These are phyloP conservation scores for Pseudocercospora cruenta DNA, from an alignment of 2,329 filamentous ascomycete species.

Conservation along the genomic window DNA sequence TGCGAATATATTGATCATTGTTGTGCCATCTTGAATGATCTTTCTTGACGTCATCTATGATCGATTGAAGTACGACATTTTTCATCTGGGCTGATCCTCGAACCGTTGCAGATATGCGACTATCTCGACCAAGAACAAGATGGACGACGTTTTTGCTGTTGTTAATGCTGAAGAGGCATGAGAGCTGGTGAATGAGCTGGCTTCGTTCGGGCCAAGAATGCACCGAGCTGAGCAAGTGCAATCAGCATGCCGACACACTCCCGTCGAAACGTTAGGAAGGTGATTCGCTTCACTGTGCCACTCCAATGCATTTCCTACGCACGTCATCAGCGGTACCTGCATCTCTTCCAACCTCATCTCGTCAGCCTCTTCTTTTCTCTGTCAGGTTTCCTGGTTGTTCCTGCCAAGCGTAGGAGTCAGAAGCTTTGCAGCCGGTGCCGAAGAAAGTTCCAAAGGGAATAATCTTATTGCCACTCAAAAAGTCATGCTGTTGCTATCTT, in stretches of 20 bases:
- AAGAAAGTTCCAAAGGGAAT: not conserved
- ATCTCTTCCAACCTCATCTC: not conserved
- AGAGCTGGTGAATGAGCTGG: too few species aligned
- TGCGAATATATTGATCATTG: not conserved
- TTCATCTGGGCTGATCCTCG: too few species aligned
- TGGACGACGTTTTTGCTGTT: too few species aligned
- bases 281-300: not conserved
- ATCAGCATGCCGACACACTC: not conserved
- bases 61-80: not conserved
- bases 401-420: not conserved
- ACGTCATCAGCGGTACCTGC: not conserved
- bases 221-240: not conserved
- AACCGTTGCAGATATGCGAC: too few species aligned
- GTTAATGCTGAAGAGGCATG: too few species aligned
- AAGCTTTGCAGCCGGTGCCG: not conserved
- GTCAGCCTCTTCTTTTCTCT: not conserved
- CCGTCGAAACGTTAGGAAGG: not conserved
- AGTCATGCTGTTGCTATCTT: not conserved
- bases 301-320: not conserved
- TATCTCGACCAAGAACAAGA: too few species aligned
- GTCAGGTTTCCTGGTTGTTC: not conserved
- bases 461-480: not conserved
- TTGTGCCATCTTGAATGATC: not conserved
- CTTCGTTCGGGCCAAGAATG: not conserved
- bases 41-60: constrained; percentile 4